Conservation (phyloP, 2,329 filamentous ascomycete genomes). For the Cyphellophora europaea region DNA sequence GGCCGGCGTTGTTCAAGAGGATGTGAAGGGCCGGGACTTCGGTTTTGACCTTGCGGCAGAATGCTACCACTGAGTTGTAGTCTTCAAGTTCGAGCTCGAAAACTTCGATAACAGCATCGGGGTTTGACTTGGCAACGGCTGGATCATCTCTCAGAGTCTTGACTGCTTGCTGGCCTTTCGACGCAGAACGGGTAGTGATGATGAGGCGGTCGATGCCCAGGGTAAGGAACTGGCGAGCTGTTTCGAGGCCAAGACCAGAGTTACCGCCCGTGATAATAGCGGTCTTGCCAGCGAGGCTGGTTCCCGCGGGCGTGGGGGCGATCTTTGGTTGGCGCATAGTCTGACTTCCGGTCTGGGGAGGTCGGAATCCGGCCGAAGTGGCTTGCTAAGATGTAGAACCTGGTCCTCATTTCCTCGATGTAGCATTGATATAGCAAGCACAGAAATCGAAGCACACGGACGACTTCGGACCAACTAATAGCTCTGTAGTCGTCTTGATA, state of each 20-base stretch:
- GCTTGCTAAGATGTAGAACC: too few relatives aligned
- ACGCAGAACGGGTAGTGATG: slow-evolving; percentile 35
- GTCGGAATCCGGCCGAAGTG: too few relatives aligned
- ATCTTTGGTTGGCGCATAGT: neutral
- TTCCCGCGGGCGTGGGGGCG: slow-evolving; percentile 3
- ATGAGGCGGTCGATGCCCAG: slow-evolving; percentile 35
- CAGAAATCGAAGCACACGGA: too few relatives aligned
- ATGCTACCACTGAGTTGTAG: neutral
- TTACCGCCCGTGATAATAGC: slow-evolving; percentile 44
- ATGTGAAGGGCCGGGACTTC: neutral
- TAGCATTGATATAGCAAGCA: too few relatives aligned
- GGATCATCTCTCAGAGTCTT: neutral
- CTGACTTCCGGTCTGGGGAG: too few relatives aligned
- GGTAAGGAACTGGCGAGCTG: slow-evolving; percentile 30
- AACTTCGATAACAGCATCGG: neutral
- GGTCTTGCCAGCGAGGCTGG: slow-evolving; percentile 25
- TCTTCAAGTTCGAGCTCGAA: neutral
- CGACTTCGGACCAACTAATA: too few relatives aligned
- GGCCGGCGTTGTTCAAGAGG: neutral
- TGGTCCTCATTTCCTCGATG: too few relatives aligned
- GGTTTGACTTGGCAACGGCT: neutral
- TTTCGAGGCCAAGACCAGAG: slow-evolving; percentile 39
- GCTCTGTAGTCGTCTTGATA: too few relatives aligned
- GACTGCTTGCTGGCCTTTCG: slow-evolving; percentile 35
- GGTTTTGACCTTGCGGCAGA: neutral